Evolutionary conservation across 805 yeast species (phyloP).

Genomic region (Suhomyces tanzawaensis): DNA sequence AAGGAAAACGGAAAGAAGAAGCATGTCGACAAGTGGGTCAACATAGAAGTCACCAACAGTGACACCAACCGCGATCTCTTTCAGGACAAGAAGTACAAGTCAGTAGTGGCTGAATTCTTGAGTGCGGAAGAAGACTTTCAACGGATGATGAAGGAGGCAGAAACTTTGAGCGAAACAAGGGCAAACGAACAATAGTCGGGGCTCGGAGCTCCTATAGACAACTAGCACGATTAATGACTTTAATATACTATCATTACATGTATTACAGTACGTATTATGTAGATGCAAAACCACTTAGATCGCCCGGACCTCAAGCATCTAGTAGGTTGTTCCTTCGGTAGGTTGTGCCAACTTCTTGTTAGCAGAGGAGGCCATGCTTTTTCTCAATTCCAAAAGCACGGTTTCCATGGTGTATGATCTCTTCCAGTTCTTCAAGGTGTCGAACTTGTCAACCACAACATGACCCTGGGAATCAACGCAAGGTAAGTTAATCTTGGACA

Average conservation of each 20-base stretch:
- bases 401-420: conserved; percentile 91
- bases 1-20: conserved; percentile 27
- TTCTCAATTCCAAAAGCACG: conserved; percentile 82
- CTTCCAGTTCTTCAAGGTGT: conserved; percentile 80
- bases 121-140: conserved; percentile 38
- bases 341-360: conserved; percentile 91
- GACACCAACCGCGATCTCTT: conserved; percentile 28
- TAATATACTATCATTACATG: neutral
- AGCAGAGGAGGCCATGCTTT: conserved; percentile 73
- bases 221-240: no score
- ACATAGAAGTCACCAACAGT: conserved; percentile 38
- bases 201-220: neutral
- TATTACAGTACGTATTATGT: neutral
- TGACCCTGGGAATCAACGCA: conserved; percentile 75
- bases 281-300: neutral
- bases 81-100: conserved; percentile 17
- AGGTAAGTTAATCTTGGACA: conserved; percentile 84
- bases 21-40: conserved; percentile 30
- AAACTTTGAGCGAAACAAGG: neutral
- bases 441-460: conserved; percentile 47
- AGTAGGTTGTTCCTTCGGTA: conserved; percentile 76
- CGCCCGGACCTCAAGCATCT: conserved; percentile 2
- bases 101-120: conserved; percentile 32
- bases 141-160: conserved; percentile 27
- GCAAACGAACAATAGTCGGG: no score